phyloP scores from a whole-genome alignment of 306 rosid genomes.

The Comarum palustre region DNA sequence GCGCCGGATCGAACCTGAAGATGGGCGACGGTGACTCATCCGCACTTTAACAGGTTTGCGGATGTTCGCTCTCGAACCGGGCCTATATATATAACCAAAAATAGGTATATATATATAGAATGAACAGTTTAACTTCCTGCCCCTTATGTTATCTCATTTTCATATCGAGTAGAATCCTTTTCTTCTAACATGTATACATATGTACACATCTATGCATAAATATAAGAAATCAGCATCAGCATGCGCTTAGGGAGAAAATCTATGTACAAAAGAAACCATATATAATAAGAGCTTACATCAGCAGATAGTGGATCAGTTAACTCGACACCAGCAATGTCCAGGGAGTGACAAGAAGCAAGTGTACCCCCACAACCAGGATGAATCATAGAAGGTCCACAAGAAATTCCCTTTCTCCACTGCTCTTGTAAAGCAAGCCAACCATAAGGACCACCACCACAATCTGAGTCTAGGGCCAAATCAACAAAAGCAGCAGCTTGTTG shows the following conservation, averaged over 20 bases:
- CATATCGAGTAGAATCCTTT: background rate
- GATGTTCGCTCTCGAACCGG: too few species aligned
- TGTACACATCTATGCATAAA: background rate
- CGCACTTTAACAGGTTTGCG: too few species aligned
- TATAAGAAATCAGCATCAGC: conserved; percentile 14
- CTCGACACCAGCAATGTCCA: conserved; percentile 98
- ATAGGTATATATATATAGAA: background rate
- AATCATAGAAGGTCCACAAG: conserved; percentile 95
- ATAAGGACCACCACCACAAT: conserved; percentile 94
- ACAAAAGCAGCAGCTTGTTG: conserved; percentile 95
- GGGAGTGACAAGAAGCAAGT: conserved; percentile 91
- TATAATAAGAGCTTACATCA: conserved; percentile 57
- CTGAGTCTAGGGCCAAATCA: conserved; percentile 86
- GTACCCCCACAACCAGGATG: conserved; percentile 99
- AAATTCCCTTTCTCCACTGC: conserved; percentile 95
- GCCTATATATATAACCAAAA: too few species aligned
- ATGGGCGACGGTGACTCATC: too few species aligned
- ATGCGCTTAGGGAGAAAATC: conserved; percentile 1
- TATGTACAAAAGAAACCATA: conserved; percentile 6
- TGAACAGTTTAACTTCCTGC: background rate
- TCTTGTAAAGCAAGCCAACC: conserved; percentile 97
- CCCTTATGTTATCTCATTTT: background rate
- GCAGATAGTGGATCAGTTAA: conserved; percentile 95
- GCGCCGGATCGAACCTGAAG: too few species aligned
- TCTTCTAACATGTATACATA: background rate